Evolutionary conservation across 202 grass and related monocot species (phyloP), one percentile per base, ranked within the genome.

Genomic region (Eragrostis tef): DNA sequence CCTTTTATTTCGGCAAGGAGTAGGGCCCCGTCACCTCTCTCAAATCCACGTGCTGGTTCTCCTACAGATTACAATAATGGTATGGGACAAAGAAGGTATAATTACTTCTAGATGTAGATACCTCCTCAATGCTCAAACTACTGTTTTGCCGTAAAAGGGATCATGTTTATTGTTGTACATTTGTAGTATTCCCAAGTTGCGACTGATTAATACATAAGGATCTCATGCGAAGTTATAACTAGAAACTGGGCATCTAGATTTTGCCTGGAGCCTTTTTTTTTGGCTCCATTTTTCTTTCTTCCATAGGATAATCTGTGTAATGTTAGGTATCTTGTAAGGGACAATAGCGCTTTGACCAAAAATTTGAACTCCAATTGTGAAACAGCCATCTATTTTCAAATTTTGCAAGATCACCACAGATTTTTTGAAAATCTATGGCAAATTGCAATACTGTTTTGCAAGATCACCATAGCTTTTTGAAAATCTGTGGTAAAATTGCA

Each of bases 51-150:
- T 63, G 53, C 19, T n/a, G 69, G 73, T 74, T 73, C 75, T 73
- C 74, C 83, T 79, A 11, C 88, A 74, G 61, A 83, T 60, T 54
- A 83, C 36, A 31, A 63, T 62, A 86, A 79, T 69, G 79, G 61
- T 86, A 83, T 64, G 74, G 88, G 53, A 83, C 50, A 86, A 79
- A 89, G 83, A 89, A 89, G 83, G 88, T 89, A 86, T 68, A 78
- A 45, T 26, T 67, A 27, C 31, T 78, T 53, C 19, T 26, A 83
- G 74, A 69, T 86, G 52, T 31, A 73, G 79, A 45, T 79, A 57
- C 34, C 34, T 65, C 27, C 58, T 14, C 10, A 61, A 14, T 27
- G 24, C 10, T 81, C 56, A 85, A 63, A 25, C 19, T 79, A 88
- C 20, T 21, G 12, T 49, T 71, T 57, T 21, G 15, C 27, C 34